These are phyloP conservation scores for Pythium dissimile DNA, from an alignment of 352 stramenopile genomes.

Conservation along the genomic window DNA sequence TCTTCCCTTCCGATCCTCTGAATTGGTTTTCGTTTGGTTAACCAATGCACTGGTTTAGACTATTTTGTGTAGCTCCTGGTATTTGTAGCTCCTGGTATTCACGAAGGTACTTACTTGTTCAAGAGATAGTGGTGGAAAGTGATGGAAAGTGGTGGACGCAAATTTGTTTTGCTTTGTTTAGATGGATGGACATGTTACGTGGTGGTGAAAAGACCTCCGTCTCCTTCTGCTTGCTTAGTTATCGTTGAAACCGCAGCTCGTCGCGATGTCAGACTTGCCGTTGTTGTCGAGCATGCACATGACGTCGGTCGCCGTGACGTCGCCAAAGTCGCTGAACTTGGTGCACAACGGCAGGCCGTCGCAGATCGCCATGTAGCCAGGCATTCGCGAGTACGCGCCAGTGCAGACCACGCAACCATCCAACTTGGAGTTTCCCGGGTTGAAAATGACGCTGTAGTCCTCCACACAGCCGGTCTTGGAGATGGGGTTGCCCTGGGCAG, in stretches of 20 bases:
- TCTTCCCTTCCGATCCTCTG: neutral
- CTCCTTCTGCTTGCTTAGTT: too few relatives aligned
- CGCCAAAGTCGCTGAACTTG: constrained; percentile 15
- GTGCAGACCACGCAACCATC: constrained; percentile 8
- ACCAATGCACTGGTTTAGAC: neutral
- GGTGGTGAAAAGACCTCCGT: too few relatives aligned
- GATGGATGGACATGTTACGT: too few relatives aligned
- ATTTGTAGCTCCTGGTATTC: neutral
- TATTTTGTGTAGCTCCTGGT: constrained; percentile 18
- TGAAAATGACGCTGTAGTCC: constrained; percentile 9
- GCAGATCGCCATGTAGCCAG: constrained; percentile 16
- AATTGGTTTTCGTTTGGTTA: neutral
- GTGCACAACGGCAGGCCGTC: constrained; percentile 25
- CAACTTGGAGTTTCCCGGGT: too few relatives aligned
- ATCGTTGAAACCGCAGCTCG: constrained; percentile 16
- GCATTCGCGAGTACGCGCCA: constrained; percentile 2
- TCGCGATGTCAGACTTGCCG: constrained; percentile 18
- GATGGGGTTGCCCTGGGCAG: neutral
- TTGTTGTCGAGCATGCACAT: constrained; percentile 22
- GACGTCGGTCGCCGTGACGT: constrained; percentile 18
- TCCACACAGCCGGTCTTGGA: neutral
- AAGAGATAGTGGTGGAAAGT: neutral
- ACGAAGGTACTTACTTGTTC: neutral
- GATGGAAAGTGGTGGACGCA: neutral
- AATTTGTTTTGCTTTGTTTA: neutral